Evolutionary conservation across 176 grass and related monocot species (phyloP).

Genomic region (Dendrocalamus sinicus): DNA sequence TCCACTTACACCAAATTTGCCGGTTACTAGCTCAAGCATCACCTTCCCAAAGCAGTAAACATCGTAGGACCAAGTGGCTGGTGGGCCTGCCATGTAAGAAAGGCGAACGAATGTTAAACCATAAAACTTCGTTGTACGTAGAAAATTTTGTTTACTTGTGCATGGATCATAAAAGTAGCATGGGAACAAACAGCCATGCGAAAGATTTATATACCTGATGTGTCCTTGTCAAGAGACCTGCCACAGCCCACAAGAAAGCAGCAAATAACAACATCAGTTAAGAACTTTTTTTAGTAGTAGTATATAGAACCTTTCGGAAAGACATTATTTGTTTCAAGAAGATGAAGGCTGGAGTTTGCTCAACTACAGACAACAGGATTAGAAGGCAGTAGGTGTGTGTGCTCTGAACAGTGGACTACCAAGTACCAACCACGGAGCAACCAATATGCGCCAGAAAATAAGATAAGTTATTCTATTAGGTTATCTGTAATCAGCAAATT

Average conservation of each 20-base stretch:
- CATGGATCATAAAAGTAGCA: not conserved
- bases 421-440: constrained; percentile 29
- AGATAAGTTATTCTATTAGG: not conserved
- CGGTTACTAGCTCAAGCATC: constrained; percentile 80
- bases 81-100: constrained; percentile 54
- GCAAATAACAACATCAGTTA: constrained; percentile 39
- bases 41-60: constrained; percentile 96
- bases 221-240: constrained; percentile 72
- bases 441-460: not conserved
- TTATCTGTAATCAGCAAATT: not conserved
- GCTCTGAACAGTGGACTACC: constrained; percentile 13
- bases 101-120: not conserved
- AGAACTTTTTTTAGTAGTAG: constrained; percentile 15
- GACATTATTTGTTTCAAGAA: constrained; percentile 5
- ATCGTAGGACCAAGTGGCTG: constrained; percentile 75
- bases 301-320: constrained; percentile 12
- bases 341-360: constrained; percentile 20
- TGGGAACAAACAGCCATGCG: not conserved
- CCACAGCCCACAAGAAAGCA: constrained; percentile 36
- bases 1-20: constrained; percentile 71
- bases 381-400: constrained; percentile 14
- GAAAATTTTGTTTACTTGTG: constrained; percentile 1
- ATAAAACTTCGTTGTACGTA: not conserved
- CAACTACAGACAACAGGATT: constrained; percentile 35
- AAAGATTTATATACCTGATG: constrained; percentile 57